Base-by-base conservation (phyloP, 148 eudicot genomes). In the Agrostemma githago region DNA sequence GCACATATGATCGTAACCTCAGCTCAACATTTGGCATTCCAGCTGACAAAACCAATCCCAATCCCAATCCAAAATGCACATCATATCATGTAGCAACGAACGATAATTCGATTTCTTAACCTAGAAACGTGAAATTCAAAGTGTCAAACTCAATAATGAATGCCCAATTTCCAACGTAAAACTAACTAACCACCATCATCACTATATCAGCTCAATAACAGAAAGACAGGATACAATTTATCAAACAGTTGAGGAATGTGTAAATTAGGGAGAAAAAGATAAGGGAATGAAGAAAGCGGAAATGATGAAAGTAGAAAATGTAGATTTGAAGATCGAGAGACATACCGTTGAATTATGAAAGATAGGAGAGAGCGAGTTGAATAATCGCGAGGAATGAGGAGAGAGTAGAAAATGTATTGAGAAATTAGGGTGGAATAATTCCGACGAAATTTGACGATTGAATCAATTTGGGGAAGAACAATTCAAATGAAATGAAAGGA, bases 301-400 rank as follows among this genome's bases (percentile, higher is more conserved):
- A 58, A 11, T 56, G 12, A 59, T 4, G 16, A 59, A n/a, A 11
- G 14, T 15, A 51, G 56, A 11, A 51, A 11, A 51, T 51, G 62
- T 59, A 59, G 62, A 59, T 59, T 59, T 59, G 26, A 59, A 59
- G n/a, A 17, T 59, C 62, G 62, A n/a, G 56, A 51, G 20, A 20
- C 17, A 5, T 59, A 59, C 62, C 62, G 62, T 59, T 16, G 20
- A 59, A 59, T 59, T 3, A 59, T 11, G 21, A 19, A 19, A 59
- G 26, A 21, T 59, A 59, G 9, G 62, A n/a, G 62, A 59, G 21
- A 59, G 34, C 5, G 17, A 59, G 56, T 59, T n/a, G 62, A 59
- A 59, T 16, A 9, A 1, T 59, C 8, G 62, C 26, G 56, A n/a
- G 62, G 15, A 15, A 58, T 4, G 16, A 16, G 34, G 6, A 21